A percentile compares a stretch with the other conserved stretches of the same genome.
Evolutionary conservation across 495 filamentous ascomycete species (phyloP).

Genomic region (Penicillium odoratum): DNA sequence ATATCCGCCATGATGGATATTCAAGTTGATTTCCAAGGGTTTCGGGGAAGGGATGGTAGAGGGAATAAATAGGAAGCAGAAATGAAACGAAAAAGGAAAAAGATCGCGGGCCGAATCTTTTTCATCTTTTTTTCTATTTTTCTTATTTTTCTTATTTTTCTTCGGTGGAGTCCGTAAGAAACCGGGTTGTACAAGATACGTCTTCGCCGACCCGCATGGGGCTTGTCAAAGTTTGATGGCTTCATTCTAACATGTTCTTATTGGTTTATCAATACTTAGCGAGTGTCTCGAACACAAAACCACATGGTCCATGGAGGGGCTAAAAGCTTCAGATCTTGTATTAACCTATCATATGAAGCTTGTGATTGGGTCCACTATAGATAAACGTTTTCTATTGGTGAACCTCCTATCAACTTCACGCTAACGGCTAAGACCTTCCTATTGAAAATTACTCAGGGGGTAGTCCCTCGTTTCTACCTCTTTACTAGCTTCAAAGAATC

Average conservation of each 20-base stretch:
- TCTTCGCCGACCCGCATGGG: slow-evolving; percentile 1
- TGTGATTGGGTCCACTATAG: neutral
- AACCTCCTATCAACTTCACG: neutral
- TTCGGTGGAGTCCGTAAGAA: slow-evolving; percentile 1
- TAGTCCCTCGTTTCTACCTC: neutral
- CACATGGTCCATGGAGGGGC: neutral
- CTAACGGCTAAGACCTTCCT: slow-evolving; percentile 5
- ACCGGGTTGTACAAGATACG: neutral
- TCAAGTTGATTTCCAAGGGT: neutral
- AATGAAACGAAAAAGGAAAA: neutral
- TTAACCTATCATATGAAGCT: neutral
- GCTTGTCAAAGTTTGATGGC: neutral
- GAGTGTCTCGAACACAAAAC: neutral
- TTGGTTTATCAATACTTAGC: neutral
- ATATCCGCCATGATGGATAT: slow-evolving; percentile 3
- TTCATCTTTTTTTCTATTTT: no score
- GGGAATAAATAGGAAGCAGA: neutral
- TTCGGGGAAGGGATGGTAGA: neutral
- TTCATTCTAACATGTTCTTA: neutral
- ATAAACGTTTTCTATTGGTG: neutral
- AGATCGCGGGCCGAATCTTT: slow-evolving; percentile 5
- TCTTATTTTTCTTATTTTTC: no score
- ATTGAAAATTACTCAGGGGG: neutral
- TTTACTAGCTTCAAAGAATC: neutral
- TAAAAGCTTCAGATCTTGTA: slow-evolving; percentile 5